These are phyloP conservation scores for Calophaca sinica DNA, from an alignment of 306 rosid species.

Conservation along the genomic window DNA sequence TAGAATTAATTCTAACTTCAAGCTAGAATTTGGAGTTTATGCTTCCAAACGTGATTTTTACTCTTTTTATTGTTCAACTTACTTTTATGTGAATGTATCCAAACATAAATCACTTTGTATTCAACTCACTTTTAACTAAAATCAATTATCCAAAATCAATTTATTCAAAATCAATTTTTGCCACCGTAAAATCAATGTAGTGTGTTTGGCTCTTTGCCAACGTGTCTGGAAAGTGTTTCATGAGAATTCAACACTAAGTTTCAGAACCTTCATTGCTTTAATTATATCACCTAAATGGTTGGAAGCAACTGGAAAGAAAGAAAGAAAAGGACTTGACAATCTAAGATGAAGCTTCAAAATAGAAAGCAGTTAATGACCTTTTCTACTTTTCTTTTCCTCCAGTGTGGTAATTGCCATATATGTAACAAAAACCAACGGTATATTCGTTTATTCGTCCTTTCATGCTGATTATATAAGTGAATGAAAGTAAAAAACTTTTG, in stretches of 20 bases:
- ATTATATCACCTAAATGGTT: background rate
- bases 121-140: no score
- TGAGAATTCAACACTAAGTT: slow-evolving; percentile 13
- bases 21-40: no score
- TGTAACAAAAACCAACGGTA: background rate
- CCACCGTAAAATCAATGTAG: no score
- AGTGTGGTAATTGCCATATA: slow-evolving; percentile 15
- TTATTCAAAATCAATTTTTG: no score
- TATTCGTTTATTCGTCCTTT: slow-evolving; percentile 30
- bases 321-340: slow-evolving; percentile 37
- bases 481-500: slow-evolving; percentile 40
- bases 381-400: slow-evolving; percentile 36
- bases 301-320: slow-evolving; percentile 17
- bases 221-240: background rate
- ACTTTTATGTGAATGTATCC: no score
- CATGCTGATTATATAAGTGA: slow-evolving; percentile 25
- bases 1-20: no score
- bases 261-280: slow-evolving; percentile 19
- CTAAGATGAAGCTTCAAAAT: slow-evolving; percentile 36
- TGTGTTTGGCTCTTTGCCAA: background rate
- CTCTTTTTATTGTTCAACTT: no score
- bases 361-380: slow-evolving; percentile 46
- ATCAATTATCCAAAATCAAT: no score
- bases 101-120: no score
- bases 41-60: no score